A percentile compares a stretch with the other conserved stretches of the same genome.
Conservation (phyloP, 2,329 filamentous ascomycete species). For the Pseudocercospora vitis region DNA sequence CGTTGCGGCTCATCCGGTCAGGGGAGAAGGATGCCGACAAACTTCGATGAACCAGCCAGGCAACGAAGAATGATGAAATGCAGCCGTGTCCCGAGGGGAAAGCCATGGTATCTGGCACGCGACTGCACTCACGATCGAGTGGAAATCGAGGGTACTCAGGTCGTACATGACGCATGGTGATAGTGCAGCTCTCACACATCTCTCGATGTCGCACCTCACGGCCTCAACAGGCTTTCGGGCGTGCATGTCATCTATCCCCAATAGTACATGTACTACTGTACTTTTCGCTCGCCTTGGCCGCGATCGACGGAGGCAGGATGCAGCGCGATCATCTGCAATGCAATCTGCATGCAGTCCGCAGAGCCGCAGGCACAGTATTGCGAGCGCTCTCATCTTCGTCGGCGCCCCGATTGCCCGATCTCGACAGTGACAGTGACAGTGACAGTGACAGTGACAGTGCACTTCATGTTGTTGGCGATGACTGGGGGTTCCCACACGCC, state of each 20-base stretch:
- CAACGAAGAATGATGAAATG: neutral
- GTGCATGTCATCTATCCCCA: neutral
- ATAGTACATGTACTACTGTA: too few relatives aligned
- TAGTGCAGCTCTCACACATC: constrained; percentile 7
- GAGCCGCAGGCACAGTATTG: neutral
- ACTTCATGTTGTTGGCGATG: too few relatives aligned
- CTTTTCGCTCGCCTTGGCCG: neutral
- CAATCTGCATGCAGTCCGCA: neutral
- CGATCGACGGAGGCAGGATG: too few relatives aligned
- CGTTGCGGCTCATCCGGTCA: constrained; percentile 6
- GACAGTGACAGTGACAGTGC: too few relatives aligned
- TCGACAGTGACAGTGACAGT: too few relatives aligned
- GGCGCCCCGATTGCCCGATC: too few relatives aligned
- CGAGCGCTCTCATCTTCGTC: neutral
- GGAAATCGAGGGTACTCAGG: neutral
- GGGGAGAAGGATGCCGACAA: neutral
- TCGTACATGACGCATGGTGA: constrained; percentile 4
- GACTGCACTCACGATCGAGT: constrained; percentile 2
- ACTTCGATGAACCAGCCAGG: neutral
- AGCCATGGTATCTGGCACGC: constrained; percentile 2
- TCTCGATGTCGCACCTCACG: constrained; percentile 8
- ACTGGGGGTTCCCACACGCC: too few relatives aligned
- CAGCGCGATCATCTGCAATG: too few relatives aligned
- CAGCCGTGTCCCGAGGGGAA: neutral
- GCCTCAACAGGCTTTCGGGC: neutral